Evolutionary conservation across 2,329 filamentous ascomycete species (phyloP).

Genomic region (Colletotrichum zoysiae): DNA sequence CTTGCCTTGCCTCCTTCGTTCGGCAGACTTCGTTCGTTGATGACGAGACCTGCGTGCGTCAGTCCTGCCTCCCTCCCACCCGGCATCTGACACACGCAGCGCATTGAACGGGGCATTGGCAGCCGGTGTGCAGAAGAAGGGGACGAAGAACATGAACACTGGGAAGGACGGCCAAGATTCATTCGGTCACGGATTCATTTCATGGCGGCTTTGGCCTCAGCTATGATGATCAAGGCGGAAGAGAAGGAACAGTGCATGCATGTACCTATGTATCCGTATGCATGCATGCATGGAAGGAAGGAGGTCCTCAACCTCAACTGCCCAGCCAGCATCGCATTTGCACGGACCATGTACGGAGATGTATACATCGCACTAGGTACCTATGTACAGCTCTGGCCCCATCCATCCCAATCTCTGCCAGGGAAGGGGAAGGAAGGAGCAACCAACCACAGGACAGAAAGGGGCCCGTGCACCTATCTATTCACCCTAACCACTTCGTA

Average conservation of each 20-base stretch:
- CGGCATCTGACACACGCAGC: constrained; percentile 12
- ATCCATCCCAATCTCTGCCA: background rate
- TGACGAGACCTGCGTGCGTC: constrained; percentile 20
- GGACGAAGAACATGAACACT: background rate
- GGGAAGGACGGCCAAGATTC: constrained; percentile 1
- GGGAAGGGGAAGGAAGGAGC: background rate
- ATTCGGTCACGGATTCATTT: background rate
- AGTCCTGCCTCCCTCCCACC: background rate
- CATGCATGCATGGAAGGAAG: background rate
- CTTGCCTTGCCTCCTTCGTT: background rate
- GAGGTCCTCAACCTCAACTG: background rate
- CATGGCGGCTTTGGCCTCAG: background rate
- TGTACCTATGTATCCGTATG: too few relatives aligned
- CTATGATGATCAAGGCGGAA: constrained; percentile 27
- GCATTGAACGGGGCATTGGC: constrained; percentile 1
- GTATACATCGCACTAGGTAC: too few relatives aligned
- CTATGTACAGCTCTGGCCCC: background rate
- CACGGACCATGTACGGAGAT: background rate
- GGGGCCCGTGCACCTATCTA: constrained; percentile 13
- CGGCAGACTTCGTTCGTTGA: constrained; percentile 3
- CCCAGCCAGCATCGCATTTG: background rate
- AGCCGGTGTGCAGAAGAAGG: background rate
- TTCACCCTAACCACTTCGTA: too few relatives aligned
- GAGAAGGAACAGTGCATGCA: background rate
- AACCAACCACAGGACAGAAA: background rate